Percentiles rank a stretch among this genome's conserved stretches.
These are phyloP conservation scores for Diaporthe australafricana DNA, from an alignment of 2,329 filamentous ascomycete species.

Conservation along the genomic window DNA sequence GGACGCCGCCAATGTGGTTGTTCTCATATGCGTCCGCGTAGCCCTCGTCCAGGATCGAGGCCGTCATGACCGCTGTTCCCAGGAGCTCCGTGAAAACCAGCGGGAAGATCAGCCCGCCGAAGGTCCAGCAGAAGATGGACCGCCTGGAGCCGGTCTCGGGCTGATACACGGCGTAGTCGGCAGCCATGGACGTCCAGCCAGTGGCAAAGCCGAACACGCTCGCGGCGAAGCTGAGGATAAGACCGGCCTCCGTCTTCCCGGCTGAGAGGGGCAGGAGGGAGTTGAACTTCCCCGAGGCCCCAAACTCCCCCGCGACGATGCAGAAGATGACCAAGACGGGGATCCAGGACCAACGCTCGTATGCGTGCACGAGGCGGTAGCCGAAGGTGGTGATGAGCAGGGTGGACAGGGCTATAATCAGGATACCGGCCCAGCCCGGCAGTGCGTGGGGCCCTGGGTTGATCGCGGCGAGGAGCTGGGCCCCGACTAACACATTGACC, in stretches of 20 bases:
- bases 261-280: conserved; percentile 66
- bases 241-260: conserved; percentile 70
- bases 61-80: conserved; percentile 76
- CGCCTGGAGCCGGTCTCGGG: conserved; percentile 68
- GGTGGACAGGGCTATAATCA: conserved; percentile 77
- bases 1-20: conserved; percentile 71
- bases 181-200: conserved; percentile 80
- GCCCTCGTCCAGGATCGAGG: conserved; percentile 64
- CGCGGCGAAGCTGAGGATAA: conserved; percentile 73
- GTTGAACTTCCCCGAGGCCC: conserved; percentile 73
- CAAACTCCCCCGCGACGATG: conserved; percentile 76
- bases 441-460: conserved; percentile 65
- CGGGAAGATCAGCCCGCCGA: conserved; percentile 75
- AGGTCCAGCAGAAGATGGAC: conserved; percentile 77
- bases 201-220: conserved; percentile 77
- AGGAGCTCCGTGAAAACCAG: conserved; percentile 81
- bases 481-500: conserved; percentile 84
- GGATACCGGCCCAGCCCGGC: conserved; percentile 79
- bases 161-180: conserved; percentile 86
- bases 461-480: conserved; percentile 80
- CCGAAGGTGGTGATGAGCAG: conserved; percentile 79
- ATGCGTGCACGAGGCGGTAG: conserved; percentile 80
- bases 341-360: conserved; percentile 82
- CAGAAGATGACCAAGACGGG: conserved; percentile 80
- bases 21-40: conserved; percentile 59